Evolutionary conservation across 805 yeast species (phyloP), one percentile per base, ranked within the genome.

Genomic region (Priceomyces fermenticarens): DNA sequence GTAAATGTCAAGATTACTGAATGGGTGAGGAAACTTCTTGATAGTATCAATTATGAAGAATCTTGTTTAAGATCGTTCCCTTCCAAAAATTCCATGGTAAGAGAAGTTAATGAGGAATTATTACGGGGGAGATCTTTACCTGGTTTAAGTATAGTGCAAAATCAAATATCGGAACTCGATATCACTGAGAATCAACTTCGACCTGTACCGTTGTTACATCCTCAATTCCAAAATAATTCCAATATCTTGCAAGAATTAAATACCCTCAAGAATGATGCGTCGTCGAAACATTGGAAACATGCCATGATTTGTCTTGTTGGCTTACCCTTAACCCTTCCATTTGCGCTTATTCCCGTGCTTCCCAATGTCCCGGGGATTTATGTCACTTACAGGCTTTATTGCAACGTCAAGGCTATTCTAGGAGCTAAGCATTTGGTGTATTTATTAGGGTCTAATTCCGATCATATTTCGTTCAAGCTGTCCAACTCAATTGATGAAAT

Each of bases 311-410:
- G 85, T 48, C 71, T 77, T 1, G 43, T 82, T 11, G 80, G 81
- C 3, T 61, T 91, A 3, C 97, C 97, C 2, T 47, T 90, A 34
- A 80, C 95, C 0, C 51, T 88, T 2, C 98, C 98, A 2, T 59
- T 90, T 32, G 89, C 88, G 0, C 51, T 88, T 32, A 55, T 91
- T 0, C 98, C 98, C 0, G 71, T 90, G n/a, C 59, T 89, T 3
- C 98, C 98, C 14, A 90, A 90, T 53, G 77, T 90, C 14, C 98
- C 98, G 0, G 96, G 96, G 0, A 85, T 91, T 55, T 91, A 88
- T 54, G 62, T 90, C 32, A 72, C 85, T 2, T 90, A 85, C 57
- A 72, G 98, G 45, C 72, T 85, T 13, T 90, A 88, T 65, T 88
- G 96, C 57, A 88, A 91, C 58, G 73, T 82, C 56, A 85, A 84